Evolutionary conservation across 345 rosid species (phyloP), one percentile per base, ranked within the genome.

Genomic region (Eucalyptus tenuipes): DNA sequence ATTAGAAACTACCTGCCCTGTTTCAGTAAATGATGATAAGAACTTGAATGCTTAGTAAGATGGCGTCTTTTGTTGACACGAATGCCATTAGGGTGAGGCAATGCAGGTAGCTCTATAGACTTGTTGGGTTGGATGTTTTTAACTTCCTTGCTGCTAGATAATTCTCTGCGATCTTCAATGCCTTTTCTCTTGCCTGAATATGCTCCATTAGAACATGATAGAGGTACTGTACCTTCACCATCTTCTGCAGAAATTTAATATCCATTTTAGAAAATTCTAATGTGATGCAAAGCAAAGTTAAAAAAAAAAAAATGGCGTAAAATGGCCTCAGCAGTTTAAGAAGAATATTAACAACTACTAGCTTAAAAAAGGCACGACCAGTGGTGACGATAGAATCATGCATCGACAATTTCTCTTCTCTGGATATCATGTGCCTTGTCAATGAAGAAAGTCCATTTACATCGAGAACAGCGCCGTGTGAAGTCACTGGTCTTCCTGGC

Each of bases 1-100:
- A 79, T 75, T 53, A 86, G 87, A 79, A 88, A 68, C 92, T 94
- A 97, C 98, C 99, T 97, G 88, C 98, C 96, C 59, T 88, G 92
- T 92, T 93, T 93, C 86, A 97, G 92, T 88, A 95, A 93, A 88
- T 87, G 88, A 92, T 95, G 87, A 91, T 97, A 97, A 82, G 91
- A 86, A 88, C 91, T 90, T 52, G 89, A 88, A 57, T 90, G 88
- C 85, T 93, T 88, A 79, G 90, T 88, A 86, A 90, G 90, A 81
- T 91, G 90, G 66, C 87, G 93, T 87, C 92, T 92, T 42, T 90
- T 88, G 87, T 89, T 91, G 79, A 85, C 89, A 89, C 86, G 88
- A 89, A 64, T 61, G n/a, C 90, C 93, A 91, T 91, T 90, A 61
- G 90, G 92, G 85, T 68, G 88, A 87, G 91, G 85, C 85, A 89